Percentiles rank a stretch among this genome's conserved stretches.
Evolutionary conservation across 1,284 basidiomycete genomes (phyloP).

Genomic region (Inonotus obliquus): DNA sequence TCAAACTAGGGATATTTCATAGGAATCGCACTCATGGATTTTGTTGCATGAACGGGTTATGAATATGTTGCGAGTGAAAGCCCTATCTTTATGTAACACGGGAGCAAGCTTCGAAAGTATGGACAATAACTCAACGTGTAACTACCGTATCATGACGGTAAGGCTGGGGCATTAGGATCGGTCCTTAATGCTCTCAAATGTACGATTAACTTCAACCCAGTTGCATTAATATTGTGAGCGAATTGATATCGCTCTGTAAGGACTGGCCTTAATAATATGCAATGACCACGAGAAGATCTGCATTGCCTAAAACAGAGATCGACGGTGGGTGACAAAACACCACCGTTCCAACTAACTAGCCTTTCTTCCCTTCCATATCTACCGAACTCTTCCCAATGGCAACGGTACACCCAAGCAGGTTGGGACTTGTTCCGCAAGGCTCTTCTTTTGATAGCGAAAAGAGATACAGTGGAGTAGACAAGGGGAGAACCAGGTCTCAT

Average conservation of each 20-base stretch:
- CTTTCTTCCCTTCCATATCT: background rate
- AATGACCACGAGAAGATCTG: background rate
- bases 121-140: too few species aligned
- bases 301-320: background rate
- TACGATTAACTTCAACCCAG: background rate
- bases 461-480: conserved; percentile 25
- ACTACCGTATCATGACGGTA: too few species aligned
- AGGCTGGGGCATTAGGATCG: too few species aligned
- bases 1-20: too few species aligned
- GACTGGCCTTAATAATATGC: background rate
- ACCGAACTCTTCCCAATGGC: conserved; percentile 39
- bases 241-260: too few species aligned
- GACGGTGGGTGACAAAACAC: background rate
- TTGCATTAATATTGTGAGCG: background rate
- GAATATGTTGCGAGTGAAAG: too few species aligned
- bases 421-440: conserved; percentile 49
- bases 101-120: too few species aligned
- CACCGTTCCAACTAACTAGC: background rate
- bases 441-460: conserved; percentile 8
- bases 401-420: conserved; percentile 57
- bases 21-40: too few species aligned
- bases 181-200: too few species aligned
- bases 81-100: too few species aligned
- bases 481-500: background rate
- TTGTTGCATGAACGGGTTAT: too few species aligned